Conservation (phyloP, 371 early-diverging fungal species). For the Smittium mucronatum region DNA sequence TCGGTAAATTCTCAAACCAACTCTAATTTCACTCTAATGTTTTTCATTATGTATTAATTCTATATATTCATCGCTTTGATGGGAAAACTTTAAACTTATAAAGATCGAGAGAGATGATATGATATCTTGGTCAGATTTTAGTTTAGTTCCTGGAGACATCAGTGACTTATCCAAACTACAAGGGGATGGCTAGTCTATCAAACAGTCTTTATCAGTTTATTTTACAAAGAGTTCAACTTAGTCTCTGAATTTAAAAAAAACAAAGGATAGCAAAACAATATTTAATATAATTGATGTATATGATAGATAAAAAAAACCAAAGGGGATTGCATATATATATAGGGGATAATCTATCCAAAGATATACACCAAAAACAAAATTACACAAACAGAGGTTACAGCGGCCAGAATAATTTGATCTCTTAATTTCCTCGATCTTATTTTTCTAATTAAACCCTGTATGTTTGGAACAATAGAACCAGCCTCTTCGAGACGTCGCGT, state of each 20-base stretch:
- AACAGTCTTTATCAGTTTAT: too few species aligned
- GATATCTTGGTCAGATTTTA: neutral
- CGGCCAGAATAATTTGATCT: slow-evolving; percentile 9
- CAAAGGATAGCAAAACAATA: neutral
- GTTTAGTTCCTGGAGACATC: neutral
- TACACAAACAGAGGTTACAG: slow-evolving; percentile 8
- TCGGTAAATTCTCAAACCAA: neutral
- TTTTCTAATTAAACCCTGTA: slow-evolving; percentile 1
- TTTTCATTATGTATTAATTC: neutral
- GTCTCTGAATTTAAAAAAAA: too few species aligned
- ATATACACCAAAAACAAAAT: slow-evolving; percentile 6
- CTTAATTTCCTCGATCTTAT: slow-evolving; percentile 1
- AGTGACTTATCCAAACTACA: too few species aligned
- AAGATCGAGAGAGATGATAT: neutral
- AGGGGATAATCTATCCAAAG: neutral
- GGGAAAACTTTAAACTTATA: neutral
- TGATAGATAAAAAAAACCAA: neutral
- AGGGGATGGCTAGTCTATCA: too few species aligned
- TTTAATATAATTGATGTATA: neutral
- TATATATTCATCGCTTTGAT: neutral
- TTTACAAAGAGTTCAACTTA: too few species aligned
- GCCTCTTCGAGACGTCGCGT: neutral
- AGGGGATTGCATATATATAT: neutral
- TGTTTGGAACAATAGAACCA: neutral
- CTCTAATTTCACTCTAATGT: neutral